Evolutionary conservation across 1,139 yeast species (phyloP).

Genomic region (Saccharomycopsis hybrid): DNA sequence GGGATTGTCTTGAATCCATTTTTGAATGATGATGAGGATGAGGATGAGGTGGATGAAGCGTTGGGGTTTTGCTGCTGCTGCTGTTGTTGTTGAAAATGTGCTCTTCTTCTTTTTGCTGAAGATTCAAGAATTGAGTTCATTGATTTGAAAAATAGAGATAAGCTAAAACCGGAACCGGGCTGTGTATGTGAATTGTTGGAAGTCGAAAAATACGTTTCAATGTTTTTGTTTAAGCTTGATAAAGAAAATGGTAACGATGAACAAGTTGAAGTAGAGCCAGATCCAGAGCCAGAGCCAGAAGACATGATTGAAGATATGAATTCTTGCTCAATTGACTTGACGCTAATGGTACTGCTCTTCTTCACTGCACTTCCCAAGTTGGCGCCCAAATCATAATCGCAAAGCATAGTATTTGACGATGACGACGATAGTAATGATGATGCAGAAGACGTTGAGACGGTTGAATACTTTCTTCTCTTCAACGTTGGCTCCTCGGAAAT

Average conservation of each 20-base stretch:
- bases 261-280: not conserved
- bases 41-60: not conserved
- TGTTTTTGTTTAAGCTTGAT: not conserved
- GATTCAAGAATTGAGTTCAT: conserved; percentile 5
- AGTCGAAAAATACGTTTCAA: not conserved
- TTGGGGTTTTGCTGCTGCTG: no score
- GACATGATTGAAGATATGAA: conserved; percentile 2
- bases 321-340: conserved; percentile 13
- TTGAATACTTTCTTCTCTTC: not conserved
- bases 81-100: no score
- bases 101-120: not conserved
- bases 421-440: no score
- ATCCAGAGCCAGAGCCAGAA: not conserved
- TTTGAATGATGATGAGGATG: conserved; percentile 8
- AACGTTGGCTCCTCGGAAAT: not conserved
- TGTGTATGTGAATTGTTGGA: no score
- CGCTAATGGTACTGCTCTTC: not conserved
- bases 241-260: not conserved
- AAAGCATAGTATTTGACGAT: not conserved
- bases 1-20: conserved; percentile 15
- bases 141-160: conserved; percentile 2
- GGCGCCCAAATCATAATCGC: not conserved
- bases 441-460: no score
- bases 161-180: not conserved
- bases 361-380: not conserved